Base-by-base conservation (phyloP, 2,329 filamentous ascomycete genomes). In the Lecanoromycetidae sp. region DNA sequence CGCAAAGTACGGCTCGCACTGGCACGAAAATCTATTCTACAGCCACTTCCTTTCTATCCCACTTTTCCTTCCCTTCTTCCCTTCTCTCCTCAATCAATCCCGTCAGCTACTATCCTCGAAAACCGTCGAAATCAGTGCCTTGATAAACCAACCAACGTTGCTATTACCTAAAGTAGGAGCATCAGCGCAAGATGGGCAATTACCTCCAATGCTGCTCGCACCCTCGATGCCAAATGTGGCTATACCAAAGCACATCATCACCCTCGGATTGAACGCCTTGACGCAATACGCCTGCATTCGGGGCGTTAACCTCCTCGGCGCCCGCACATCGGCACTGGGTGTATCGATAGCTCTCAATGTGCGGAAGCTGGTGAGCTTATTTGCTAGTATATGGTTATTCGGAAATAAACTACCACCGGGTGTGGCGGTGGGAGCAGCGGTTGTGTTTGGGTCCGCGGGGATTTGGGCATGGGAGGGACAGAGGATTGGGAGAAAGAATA, bases 301-400 rank as follows among this genome's bases (percentile, higher is more conserved):
- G 3, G 91, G 91, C 1, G 91, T 98, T 48, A 96, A 96, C 57
- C 75, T 94, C n/a, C 72, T 98, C 4, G 88, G 86, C 1, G 85
- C 90, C 0, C 82, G 82, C 46, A 86, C 86, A 3, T 90, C 88
- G 3, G 93, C 91, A 0, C 74, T 98, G 46, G 96, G 91, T 0
- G 91, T 98, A 20, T 95, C 90, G 1, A 94, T 98, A 57, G 87
- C 96, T 39, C 72, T 98, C 51, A 98, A 96, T 62, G 84, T 98
- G 51, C 77, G 91, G 56, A 98, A 98, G 66, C 71, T 98, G 17
- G 82, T 94, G 46, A 95, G 88, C 58, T 75, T 96, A 51, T 69
- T 96, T 52, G 64, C 96, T 49, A 95, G 88, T 57, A 93, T 96
- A 50, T 90, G 87, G 76, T 65, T 98, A 1, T 98, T 98, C 66